Evolutionary conservation across 225 moss, liverwort and hornwort species (phyloP).

Genomic region (Anthoceros angustus): DNA sequence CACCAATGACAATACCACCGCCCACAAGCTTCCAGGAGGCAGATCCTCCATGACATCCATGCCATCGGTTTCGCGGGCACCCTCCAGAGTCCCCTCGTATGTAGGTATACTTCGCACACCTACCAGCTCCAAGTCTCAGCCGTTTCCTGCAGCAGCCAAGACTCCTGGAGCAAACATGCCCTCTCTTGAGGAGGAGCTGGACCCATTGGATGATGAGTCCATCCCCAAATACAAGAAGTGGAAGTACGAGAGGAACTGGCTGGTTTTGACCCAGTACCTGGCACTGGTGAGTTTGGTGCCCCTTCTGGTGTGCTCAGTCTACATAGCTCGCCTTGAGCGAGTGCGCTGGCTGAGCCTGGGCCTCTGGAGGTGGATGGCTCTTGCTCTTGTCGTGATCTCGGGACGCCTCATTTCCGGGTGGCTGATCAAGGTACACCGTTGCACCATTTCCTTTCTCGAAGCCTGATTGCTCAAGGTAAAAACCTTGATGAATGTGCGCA

Average conservation of each 20-base stretch:
- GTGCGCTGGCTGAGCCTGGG: constrained; percentile 58
- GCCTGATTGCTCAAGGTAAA: neutral
- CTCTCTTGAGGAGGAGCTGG: constrained; percentile 21
- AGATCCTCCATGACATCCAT: constrained; percentile 20
- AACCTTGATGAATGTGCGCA: neutral
- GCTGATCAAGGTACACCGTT: constrained; percentile 60
- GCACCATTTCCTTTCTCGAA: neutral
- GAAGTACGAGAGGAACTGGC: constrained; percentile 50
- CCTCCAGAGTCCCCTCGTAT: constrained; percentile 10
- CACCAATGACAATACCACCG: constrained; percentile 6
- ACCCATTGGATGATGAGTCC: constrained; percentile 86
- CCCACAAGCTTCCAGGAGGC: constrained; percentile 17
- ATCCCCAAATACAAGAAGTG: constrained; percentile 80
- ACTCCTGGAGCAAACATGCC: constrained; percentile 9
- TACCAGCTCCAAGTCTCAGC: neutral
- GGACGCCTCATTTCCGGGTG: constrained; percentile 93
- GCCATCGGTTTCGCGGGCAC: constrained; percentile 26
- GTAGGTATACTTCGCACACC: constrained; percentile 23
- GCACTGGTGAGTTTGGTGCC: constrained; percentile 42
- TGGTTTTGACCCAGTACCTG: constrained; percentile 44
- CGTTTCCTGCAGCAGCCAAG: neutral
- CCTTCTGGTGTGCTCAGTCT: constrained; percentile 58
- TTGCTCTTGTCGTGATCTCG: constrained; percentile 71
- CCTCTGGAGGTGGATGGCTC: constrained; percentile 94
- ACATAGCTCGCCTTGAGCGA: constrained; percentile 31